Base-by-base conservation (phyloP, 148 eudicot species). In the Chenopodium berlandieri region DNA sequence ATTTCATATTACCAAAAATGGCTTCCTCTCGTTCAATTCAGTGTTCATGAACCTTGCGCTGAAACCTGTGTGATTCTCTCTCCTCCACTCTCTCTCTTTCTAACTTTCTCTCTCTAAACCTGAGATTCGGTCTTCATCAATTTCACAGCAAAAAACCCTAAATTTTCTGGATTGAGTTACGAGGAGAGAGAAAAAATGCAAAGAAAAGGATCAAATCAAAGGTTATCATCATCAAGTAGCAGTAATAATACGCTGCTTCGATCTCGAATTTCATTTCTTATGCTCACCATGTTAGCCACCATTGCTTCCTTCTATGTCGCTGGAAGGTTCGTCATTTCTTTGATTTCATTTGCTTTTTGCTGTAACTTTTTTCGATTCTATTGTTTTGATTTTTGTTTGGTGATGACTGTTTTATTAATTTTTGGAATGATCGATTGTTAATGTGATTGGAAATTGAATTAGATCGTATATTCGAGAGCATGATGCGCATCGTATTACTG, bases 271-370 rank as follows among this genome's bases (percentile, higher is more conserved):
- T 81, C 90, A 9, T 80, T 84, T 69, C 93, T 91, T 0, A 22
- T 93, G 90, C 88, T 93, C 74, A 83, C 90, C 82, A 90, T 90
- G 92, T 80, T 93, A 79, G 91, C 95, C 72, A 71, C 93, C 58
- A 78, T 87, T 67, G 92, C 97, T 71, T 83, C 91, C 78, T 86
- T 93, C 54, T 93, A 93, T 68, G 90, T 93, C 84, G 97, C 95
- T 70, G 97, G 97, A 82, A 83, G 93, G 97, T 93, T 19, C 75
- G 89, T 32, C 27, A 8, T 0, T 44, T 31, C 16, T 47, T 71
- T 73, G 27, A 58, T 75, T 75, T 12, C 75, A 12, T 1, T 37
- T 1, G 67, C 9, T 62, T 60, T 48, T 17, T 52, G 50, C 23
- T 44, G 25, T 63, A 27, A 25, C 16, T 14, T 17, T 73, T 50